Base-by-base conservation (phyloP, 306 rosid species). In the Medicago arabica region DNA sequence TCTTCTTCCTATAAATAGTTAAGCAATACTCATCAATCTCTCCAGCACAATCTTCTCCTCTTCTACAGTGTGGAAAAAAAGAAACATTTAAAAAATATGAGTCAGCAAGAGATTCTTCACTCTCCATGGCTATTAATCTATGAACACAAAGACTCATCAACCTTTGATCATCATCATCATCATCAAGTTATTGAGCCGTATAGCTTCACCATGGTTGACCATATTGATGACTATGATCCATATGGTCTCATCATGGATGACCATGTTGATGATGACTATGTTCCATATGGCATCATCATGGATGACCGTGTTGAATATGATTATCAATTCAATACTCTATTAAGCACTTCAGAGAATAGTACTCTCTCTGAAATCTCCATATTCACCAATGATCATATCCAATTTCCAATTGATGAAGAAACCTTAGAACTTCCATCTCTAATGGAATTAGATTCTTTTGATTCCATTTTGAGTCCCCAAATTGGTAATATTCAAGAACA, bases 361-460 rank as follows among this genome's bases (percentile, higher is more conserved):
- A 7, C 36, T n/a, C 2, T 14, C 21, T 81, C 79, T 8, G 88
- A 73, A 65, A 19, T 55, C 8, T 63, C 80, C 75, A 25, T 78
- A 17, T 77, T 83, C 57, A 70, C 68, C 12, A 46, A 44, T 76
- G 81, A 84, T 12, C 67, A 60, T 62, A 10, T 68, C 72, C 76
- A 69, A 14, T 38, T 54, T 54, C 75, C 80, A 23, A 39, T 58
- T 62, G 75, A 25, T 80, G 80, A 85, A 66, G 61, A 84, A 39
- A 78, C 68, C 77, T 21, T 82, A 5, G 80, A 87, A 59, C 77
- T 77, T 21, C 82, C 83, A 78, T 18, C 90, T 61, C 8, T 72
- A 5, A 79, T 65, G 72, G 87, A 85, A 5, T 61, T 83, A 17
- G 89, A 80, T 21, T 74, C 43, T 67, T 81, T 83, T 61, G 80